These are phyloP conservation scores for Phytophthora aleatoria DNA, from an alignment of 352 stramenopile genomes.

Conservation along the genomic window DNA sequence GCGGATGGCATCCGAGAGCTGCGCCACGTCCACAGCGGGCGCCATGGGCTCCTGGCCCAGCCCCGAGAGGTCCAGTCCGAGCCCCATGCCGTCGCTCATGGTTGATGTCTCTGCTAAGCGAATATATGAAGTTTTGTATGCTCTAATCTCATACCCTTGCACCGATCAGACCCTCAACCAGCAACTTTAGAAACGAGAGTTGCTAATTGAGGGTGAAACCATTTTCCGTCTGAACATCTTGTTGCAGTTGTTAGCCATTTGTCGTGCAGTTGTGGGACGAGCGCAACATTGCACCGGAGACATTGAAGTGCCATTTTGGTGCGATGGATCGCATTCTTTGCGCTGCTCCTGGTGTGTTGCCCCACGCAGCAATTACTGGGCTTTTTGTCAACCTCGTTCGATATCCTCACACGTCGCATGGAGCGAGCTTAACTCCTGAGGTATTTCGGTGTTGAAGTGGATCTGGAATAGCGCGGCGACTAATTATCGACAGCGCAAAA, in stretches of 20 bases:
- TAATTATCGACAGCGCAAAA: too few species aligned
- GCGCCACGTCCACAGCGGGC: constrained; percentile 54
- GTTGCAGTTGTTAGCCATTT: constrained; percentile 19
- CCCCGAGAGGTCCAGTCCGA: constrained; percentile 63
- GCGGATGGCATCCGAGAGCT: constrained; percentile 77
- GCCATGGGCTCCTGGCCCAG: constrained; percentile 46
- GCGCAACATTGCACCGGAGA: neutral
- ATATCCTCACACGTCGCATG: neutral
- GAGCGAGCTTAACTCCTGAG: neutral
- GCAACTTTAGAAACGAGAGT: constrained; percentile 3
- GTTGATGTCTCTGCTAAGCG: constrained; percentile 6
- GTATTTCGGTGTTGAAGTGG: neutral
- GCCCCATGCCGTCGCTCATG: constrained; percentile 70
- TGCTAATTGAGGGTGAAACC: neutral
- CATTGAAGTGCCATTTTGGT: neutral
- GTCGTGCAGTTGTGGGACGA: constrained; percentile 2
- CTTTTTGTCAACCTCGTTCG: neutral
- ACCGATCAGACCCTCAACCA: neutral
- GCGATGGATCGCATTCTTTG: too few species aligned
- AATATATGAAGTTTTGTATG: constrained; percentile 14
- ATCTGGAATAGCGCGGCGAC: too few species aligned
- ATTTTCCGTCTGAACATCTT: constrained; percentile 17
- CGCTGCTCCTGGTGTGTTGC: neutral
- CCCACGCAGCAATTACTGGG: neutral
- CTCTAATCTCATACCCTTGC: constrained; percentile 1